phyloP scores from a whole-genome alignment of 2,329 filamentous ascomycete genomes.

The Microsporum canis region DNA sequence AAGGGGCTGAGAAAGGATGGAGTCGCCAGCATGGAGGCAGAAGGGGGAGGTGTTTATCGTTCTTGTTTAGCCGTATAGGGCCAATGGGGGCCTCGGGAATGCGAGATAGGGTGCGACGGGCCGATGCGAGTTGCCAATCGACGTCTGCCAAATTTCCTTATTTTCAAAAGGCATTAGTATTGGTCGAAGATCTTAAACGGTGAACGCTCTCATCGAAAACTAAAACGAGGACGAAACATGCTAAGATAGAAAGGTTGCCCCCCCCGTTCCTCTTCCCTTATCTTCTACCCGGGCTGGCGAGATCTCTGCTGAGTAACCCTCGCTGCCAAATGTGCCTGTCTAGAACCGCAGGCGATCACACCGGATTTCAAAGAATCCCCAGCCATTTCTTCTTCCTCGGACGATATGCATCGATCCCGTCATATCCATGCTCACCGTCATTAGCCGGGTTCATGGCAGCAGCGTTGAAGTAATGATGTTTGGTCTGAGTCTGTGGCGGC shows the following conservation, averaged over 20 bases:
- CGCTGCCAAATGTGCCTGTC: neutral
- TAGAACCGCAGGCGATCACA: neutral
- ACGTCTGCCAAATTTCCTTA: neutral
- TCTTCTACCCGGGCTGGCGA: neutral
- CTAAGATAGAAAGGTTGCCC: neutral
- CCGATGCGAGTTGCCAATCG: slow-evolving; percentile 1
- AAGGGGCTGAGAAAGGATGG: neutral
- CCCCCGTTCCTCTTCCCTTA: neutral
- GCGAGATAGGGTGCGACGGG: neutral
- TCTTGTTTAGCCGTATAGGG: neutral
- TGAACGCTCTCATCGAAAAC: neutral
- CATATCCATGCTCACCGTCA: slow-evolving; percentile 16
- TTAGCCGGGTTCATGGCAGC: slow-evolving; percentile 12
- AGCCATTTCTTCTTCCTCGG: slow-evolving; percentile 19
- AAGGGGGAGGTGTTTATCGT: no score
- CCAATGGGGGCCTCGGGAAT: neutral
- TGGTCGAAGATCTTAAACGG: neutral
- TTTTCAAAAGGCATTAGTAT: neutral
- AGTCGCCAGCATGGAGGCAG: neutral
- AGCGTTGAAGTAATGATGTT: neutral
- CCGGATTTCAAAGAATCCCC: slow-evolving; percentile 13
- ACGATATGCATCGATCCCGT: slow-evolving; percentile 24
- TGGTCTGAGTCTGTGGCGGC: neutral
- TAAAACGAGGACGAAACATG: slow-evolving; percentile 1
- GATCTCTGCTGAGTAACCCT: slow-evolving; percentile 1